These are phyloP conservation scores for Didymella sp. DNA, from an alignment of 2,329 filamentous ascomycete species.

Conservation along the genomic window DNA sequence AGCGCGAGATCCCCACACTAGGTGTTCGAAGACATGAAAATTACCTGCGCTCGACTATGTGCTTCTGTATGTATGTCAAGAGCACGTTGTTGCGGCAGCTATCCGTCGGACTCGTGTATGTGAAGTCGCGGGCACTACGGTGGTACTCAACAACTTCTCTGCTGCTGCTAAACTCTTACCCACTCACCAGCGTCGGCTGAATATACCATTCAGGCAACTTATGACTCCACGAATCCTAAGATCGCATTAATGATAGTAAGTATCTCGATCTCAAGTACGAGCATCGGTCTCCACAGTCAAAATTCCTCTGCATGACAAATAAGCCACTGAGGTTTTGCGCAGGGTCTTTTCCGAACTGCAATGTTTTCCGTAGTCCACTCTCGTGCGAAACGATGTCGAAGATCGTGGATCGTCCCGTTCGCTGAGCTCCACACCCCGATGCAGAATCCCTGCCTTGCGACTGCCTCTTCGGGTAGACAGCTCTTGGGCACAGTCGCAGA, in stretches of 20 bases:
- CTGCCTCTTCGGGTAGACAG: background rate
- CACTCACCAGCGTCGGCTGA: conserved; percentile 1
- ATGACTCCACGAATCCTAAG: conserved; percentile 2
- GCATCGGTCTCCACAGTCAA: background rate
- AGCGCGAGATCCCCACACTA: background rate
- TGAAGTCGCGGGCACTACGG: conserved; percentile 1
- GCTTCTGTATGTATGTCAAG: conserved; percentile 6
- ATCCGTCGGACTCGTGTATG: background rate
- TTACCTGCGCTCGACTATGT: conserved; percentile 8
- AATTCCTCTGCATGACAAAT: conserved; percentile 5
- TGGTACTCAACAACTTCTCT: conserved; percentile 4
- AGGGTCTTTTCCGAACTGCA: background rate
- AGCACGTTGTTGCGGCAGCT: conserved; percentile 4
- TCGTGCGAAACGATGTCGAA: conserved; percentile 18
- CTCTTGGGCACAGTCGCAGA: background rate
- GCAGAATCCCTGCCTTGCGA: conserved; percentile 22
- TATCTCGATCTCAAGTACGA: conserved; percentile 5
- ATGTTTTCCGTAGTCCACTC: conserved; percentile 9
- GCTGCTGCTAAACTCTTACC: conserved; percentile 2
- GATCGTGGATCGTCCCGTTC: conserved; percentile 32
- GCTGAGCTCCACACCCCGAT: conserved; percentile 21
- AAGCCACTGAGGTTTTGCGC: background rate
- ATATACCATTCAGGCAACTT: conserved; percentile 1
- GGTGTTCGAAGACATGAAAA: background rate
- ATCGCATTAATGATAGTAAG: conserved; percentile 3